Percentiles rank a stretch among this genome's conserved stretches.
These are phyloP conservation scores for Exutisphaerella laricina DNA, from an alignment of 2,329 filamentous ascomycete genomes.

Conservation along the genomic window DNA sequence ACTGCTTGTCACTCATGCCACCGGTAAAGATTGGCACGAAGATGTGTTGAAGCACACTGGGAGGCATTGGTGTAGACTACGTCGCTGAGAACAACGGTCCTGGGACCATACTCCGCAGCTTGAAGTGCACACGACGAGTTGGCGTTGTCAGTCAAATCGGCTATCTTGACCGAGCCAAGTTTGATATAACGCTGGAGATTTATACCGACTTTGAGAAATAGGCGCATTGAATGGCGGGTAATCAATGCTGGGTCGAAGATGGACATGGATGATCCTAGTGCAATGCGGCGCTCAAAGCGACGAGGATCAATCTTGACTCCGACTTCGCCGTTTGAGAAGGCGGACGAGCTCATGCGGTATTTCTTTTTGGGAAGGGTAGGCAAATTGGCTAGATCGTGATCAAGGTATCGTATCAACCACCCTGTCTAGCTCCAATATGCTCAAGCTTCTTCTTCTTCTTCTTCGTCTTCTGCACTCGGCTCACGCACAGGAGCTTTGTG, in stretches of 20 bases:
- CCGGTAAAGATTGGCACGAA: slow-evolving; percentile 51
- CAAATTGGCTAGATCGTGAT: slow-evolving; percentile 31
- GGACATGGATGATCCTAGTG: slow-evolving; percentile 37
- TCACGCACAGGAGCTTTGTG: slow-evolving; percentile 11
- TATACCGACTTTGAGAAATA: slow-evolving; percentile 17
- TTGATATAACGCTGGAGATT: slow-evolving; percentile 11
- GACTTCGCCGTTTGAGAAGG: slow-evolving; percentile 34
- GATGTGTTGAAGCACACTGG: slow-evolving; percentile 45
- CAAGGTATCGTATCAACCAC: slow-evolving; percentile 2
- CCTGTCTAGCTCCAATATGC: too few species aligned
- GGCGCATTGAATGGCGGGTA: slow-evolving; percentile 13
- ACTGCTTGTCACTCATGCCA: slow-evolving; percentile 46
- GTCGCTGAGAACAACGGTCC: slow-evolving; percentile 46
- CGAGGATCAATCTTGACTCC: slow-evolving; percentile 31
- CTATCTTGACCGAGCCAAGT: slow-evolving; percentile 12
- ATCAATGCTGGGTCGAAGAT: slow-evolving; percentile 37
- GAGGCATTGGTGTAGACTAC: slow-evolving; percentile 39
- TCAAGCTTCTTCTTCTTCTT: background rate
- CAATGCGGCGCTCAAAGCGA: slow-evolving; percentile 36
- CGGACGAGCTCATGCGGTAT: slow-evolving; percentile 28
- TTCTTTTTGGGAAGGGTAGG: slow-evolving; percentile 20
- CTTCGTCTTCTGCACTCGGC: background rate
- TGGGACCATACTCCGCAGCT: slow-evolving; percentile 15
- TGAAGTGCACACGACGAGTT: slow-evolving; percentile 26
- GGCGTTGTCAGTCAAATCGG: slow-evolving; percentile 22